Evolutionary conservation across 805 yeast species (phyloP).

Genomic region (Huiozyma naganishii): DNA sequence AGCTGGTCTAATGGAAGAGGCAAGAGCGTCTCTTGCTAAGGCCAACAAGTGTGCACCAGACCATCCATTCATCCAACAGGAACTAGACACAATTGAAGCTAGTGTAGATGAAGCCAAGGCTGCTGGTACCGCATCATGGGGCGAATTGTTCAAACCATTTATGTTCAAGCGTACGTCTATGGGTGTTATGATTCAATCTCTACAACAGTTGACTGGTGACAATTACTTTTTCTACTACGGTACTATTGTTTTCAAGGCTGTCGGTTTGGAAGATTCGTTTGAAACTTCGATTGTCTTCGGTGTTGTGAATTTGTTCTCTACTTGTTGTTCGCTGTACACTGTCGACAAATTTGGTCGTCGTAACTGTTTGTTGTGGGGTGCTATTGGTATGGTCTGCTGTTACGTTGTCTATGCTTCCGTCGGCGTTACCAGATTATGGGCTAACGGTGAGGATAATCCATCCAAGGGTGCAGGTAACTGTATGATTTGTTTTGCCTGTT

Average conservation of each 20-base stretch:
- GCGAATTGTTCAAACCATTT: slow-evolving; percentile 54
- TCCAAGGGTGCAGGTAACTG: slow-evolving; percentile 50
- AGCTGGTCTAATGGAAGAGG: slow-evolving; percentile 46
- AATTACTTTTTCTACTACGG: slow-evolving; percentile 62
- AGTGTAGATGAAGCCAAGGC: slow-evolving; percentile 47
- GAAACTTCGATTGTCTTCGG: slow-evolving; percentile 50
- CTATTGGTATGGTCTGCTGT: slow-evolving; percentile 37
- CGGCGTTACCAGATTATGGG: slow-evolving; percentile 40
- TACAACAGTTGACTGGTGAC: slow-evolving; percentile 61
- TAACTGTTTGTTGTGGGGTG: slow-evolving; percentile 37
- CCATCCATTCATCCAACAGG: slow-evolving; percentile 43
- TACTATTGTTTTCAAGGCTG: slow-evolving; percentile 49
- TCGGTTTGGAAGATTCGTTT: slow-evolving; percentile 48
- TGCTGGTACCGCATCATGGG: slow-evolving; percentile 59
- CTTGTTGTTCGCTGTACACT: slow-evolving; percentile 39
- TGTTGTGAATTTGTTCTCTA: slow-evolving; percentile 48
- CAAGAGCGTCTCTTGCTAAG: slow-evolving; percentile 40
- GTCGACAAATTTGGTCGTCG: slow-evolving; percentile 49
- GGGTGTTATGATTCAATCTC: slow-evolving; percentile 48
- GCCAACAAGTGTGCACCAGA: slow-evolving; percentile 45
- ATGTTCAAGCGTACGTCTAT: slow-evolving; percentile 36
- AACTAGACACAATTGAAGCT: slow-evolving; percentile 47
- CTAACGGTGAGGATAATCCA: slow-evolving; percentile 24
- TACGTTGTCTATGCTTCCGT: slow-evolving; percentile 43
- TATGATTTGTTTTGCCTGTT: slow-evolving; percentile 60